Conservation (phyloP, 768 basidiomycete species). For the Russula ochroleuca region DNA sequence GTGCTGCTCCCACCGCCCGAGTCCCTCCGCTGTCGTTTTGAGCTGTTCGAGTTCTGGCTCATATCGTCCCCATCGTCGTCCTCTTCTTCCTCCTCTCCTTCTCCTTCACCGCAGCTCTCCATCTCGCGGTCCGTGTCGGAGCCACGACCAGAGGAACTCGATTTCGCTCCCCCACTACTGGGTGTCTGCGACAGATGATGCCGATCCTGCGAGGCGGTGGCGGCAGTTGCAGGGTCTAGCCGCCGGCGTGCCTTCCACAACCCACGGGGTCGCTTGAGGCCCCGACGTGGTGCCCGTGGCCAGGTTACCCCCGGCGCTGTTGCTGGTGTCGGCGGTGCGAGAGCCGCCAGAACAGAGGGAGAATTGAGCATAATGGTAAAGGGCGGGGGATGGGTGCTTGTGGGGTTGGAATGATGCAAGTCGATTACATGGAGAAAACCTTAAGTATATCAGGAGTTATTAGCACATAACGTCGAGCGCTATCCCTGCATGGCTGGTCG, state of each 20-base stretch:
- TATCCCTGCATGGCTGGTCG: not conserved
- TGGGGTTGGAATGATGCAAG: conserved; percentile 13
- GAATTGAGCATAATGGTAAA: conserved; percentile 13
- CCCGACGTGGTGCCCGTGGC: conserved; percentile 19
- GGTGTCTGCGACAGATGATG: not conserved
- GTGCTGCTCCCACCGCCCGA: conserved; percentile 24
- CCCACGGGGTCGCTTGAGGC: conserved; percentile 22
- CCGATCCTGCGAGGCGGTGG: not conserved
- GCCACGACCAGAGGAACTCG: conserved; percentile 6
- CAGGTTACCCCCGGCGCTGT: not conserved
- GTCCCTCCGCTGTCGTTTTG: conserved; percentile 32
- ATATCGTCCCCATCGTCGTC: conserved; percentile 26
- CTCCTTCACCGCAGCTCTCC: conserved; percentile 16
- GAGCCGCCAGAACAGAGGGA: conserved; percentile 2
- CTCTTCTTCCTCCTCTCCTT: conserved; percentile 11
- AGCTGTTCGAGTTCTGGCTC: conserved; percentile 29
- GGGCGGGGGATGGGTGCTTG: not conserved
- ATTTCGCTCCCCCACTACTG: not conserved
- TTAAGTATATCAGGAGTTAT: conserved; percentile 22
- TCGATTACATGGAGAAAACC: conserved; percentile 17
- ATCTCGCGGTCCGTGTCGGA: conserved; percentile 15
- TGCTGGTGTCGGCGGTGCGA: conserved; percentile 8
- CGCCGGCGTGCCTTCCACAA: conserved; percentile 23
- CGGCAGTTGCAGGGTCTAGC: conserved; percentile 1
- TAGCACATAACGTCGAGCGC: not conserved